phyloP scores from a whole-genome alignment of 164 flowering plant species.

The Akebia trifoliata region DNA sequence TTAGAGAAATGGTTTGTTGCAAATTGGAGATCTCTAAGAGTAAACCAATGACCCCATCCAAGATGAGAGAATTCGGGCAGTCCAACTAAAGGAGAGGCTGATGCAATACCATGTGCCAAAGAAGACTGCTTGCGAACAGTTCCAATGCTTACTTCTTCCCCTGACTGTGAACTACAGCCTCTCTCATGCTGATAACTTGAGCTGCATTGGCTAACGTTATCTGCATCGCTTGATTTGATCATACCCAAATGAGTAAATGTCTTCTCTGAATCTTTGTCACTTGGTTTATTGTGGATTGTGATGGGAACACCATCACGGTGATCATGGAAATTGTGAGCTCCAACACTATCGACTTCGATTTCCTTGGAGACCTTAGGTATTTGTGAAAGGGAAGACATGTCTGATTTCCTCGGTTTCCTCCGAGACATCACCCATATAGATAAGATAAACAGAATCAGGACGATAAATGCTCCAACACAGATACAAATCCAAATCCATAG shows the following conservation, averaged over 20 bases:
- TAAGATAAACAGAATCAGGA: conserved; percentile 52
- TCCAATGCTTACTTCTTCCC: conserved; percentile 76
- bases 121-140: conserved; percentile 42
- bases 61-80: conserved; percentile 86
- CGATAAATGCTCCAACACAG: conserved; percentile 58
- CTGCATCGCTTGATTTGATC: conserved; percentile 70
- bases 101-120: conserved; percentile 33
- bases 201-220: conserved; percentile 72
- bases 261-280: conserved; percentile 52
- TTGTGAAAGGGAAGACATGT: conserved; percentile 42
- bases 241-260: conserved; percentile 53
- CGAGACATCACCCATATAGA: conserved; percentile 42
- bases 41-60: conserved; percentile 99
- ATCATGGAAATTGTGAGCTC: conserved; percentile 35
- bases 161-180: conserved; percentile 68
- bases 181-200: conserved; percentile 60
- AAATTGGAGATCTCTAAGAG: conserved; percentile 72
- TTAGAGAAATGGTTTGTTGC: conserved; percentile 66
- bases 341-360: conserved; percentile 63
- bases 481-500: conserved; percentile 75
- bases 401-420: conserved; percentile 43
- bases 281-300: conserved; percentile 36
- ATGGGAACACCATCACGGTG: conserved; percentile 38
- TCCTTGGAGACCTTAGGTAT: conserved; percentile 73
- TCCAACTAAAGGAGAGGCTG: conserved; percentile 79